Evolutionary conservation across 176 grass and related monocot genomes (phyloP).

Genomic region (Poa annua): DNA sequence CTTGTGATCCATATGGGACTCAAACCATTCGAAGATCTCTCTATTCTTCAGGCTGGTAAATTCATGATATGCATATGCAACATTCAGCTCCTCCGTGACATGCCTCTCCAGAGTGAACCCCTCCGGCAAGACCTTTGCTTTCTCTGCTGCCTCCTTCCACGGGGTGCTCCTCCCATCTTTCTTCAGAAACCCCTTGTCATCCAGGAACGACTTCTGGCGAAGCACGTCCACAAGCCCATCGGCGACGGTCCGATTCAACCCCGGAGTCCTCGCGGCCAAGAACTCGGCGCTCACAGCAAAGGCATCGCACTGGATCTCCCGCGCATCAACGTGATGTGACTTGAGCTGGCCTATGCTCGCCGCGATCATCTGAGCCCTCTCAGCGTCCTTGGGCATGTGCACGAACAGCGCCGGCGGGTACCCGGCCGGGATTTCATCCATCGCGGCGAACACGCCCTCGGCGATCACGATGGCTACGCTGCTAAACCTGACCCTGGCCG

Average conservation of each 20-base stretch:
- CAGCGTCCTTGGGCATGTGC: slow-evolving; percentile 79
- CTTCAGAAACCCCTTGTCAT: slow-evolving; percentile 75
- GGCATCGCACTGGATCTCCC: slow-evolving; percentile 63
- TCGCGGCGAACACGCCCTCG: slow-evolving; percentile 62
- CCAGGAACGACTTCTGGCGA: slow-evolving; percentile 63
- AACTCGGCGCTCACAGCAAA: slow-evolving; percentile 62
- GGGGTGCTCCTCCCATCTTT: slow-evolving; percentile 65
- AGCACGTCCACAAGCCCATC: slow-evolving; percentile 60
- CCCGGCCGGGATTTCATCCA: slow-evolving; percentile 44
- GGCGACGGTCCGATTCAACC: slow-evolving; percentile 48
- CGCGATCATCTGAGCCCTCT: slow-evolving; percentile 44
- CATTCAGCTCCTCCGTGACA: slow-evolving; percentile 89
- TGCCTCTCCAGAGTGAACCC: slow-evolving; percentile 71
- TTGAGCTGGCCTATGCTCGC: slow-evolving; percentile 55
- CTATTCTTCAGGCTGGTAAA: slow-evolving; percentile 71
- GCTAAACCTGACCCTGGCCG: slow-evolving; percentile 63
- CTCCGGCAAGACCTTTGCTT: slow-evolving; percentile 66
- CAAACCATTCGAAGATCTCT: slow-evolving; percentile 85
- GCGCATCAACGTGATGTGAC: slow-evolving; percentile 50
- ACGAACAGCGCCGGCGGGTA: slow-evolving; percentile 92
- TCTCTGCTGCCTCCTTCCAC: slow-evolving; percentile 63
- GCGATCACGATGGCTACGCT: slow-evolving; percentile 82
- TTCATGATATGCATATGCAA: slow-evolving; percentile 85
- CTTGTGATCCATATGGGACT: slow-evolving; percentile 67
- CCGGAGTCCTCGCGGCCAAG: slow-evolving; percentile 57